Evolutionary conservation across 148 eudicot genomes (phyloP), one percentile per base, ranked within the genome.

Genomic region (Talinum fruticosum): DNA sequence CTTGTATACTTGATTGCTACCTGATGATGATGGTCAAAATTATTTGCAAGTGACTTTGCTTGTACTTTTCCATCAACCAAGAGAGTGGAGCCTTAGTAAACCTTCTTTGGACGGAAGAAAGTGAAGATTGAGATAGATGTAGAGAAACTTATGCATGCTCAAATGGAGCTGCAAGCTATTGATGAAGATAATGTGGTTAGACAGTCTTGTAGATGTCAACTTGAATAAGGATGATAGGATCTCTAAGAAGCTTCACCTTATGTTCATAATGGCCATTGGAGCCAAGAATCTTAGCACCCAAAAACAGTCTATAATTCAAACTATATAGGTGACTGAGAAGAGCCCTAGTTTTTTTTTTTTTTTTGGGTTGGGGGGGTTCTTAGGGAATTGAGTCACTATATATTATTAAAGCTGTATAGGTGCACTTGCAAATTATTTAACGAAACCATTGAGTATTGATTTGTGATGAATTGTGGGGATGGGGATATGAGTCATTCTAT

Each of bases 1-100:
- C 29, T 75, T 30, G 15, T 28, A 28, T 65, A 36, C 37, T 10
- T 29, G 18, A 36, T 41, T n/a, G 13, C 13, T 69, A 34, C 2
- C 13, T 16, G 36, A 66, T 18, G 16, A 72, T 66, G 73, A 28
- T 76, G 26, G 61, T 30, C 73, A 66, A 68, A 4, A 38, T 75
- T 30, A 16, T 30, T 30, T 47, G 32, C 0, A 49, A 68, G 28
- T 71, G 16, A 10, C 29, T 36, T 71, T 76, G 24, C 69, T 41
- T 62, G 53, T 59, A 13, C 13, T 10, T 34, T 26, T 29, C 23
- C 21, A 23, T 72, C 14, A 33, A 26, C 14, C 23, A 69, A 51
- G 47, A 77, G 38, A 44, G 32, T 33, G 23, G 41, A 66, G 36
- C 1, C 24, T 0, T 30, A 30, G 70, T 8, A 33, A 34, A 23